A percentile compares a stretch with the other conserved stretches of the same genome.
phyloP scores from a whole-genome alignment of 2,329 filamentous ascomycete species.

The Colletotrichum sp. region DNA sequence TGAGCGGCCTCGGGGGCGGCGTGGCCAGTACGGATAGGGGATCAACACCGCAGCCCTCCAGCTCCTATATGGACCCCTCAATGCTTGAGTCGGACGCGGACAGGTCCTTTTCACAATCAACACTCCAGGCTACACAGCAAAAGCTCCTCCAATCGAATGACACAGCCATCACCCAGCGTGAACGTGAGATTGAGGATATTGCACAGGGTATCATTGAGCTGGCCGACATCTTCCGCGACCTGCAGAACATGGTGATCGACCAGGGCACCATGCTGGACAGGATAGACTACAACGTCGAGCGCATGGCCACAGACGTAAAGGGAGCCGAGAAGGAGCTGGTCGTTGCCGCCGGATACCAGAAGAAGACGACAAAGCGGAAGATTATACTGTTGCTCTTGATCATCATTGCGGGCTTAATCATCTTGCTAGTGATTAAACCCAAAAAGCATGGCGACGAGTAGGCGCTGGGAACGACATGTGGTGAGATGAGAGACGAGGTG shows the following conservation, averaged over 20 bases:
- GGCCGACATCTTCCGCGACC: conserved; percentile 93
- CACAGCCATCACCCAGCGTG: conserved; percentile 84
- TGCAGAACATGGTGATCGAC: conserved; percentile 95
- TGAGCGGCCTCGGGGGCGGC: conserved; percentile 65
- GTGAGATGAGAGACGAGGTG: conserved; percentile 11
- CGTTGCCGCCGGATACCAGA: conserved; percentile 88
- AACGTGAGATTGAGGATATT: conserved; percentile 97
- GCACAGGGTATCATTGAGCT: conserved; percentile 98
- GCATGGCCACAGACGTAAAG: conserved; percentile 93
- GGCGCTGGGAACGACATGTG: not conserved
- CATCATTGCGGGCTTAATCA: conserved; percentile 85
- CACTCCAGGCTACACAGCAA: conserved; percentile 80
- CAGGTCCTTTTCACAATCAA: conserved; percentile 87
- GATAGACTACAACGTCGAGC: conserved; percentile 97
- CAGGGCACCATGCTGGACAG: conserved; percentile 91
- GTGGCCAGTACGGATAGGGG: conserved; percentile 56
- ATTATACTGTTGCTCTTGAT: conserved; percentile 88
- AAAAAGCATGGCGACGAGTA: conserved; percentile 51
- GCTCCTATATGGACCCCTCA: conserved; percentile 79
- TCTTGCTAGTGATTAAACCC: conserved; percentile 81
- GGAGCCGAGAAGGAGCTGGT: conserved; percentile 91
- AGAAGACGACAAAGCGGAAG: conserved; percentile 86
- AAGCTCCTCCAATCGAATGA: conserved; percentile 78
- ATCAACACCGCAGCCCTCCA: conserved; percentile 51
- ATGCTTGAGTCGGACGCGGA: conserved; percentile 94